These are phyloP conservation scores for Salix suchowensis DNA, from an alignment of 345 rosid genomes.

Conservation along the genomic window DNA sequence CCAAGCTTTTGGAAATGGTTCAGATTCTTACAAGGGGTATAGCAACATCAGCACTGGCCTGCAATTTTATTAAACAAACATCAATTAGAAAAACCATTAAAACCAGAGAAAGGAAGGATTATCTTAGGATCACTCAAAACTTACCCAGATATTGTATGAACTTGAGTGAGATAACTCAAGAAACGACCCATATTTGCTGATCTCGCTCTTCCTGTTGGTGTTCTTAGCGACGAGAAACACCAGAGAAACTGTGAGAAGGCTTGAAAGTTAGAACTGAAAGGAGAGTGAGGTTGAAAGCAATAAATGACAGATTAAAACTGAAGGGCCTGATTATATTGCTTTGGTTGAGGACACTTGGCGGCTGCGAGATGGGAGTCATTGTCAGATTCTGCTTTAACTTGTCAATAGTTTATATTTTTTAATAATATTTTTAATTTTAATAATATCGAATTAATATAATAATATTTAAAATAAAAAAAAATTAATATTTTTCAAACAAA, in stretches of 20 bases:
- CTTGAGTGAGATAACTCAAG: slow-evolving; percentile 44
- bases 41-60: slow-evolving; percentile 76
- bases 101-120: not conserved
- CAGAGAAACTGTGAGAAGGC: not conserved
- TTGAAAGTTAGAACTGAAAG: not conserved
- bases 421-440: no score
- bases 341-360: slow-evolving; percentile 29
- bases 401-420: no score
- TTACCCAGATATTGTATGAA: slow-evolving; percentile 64
- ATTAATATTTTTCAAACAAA: no score
- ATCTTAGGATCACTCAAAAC: not conserved
- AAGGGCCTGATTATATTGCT: no score
- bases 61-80: not conserved
- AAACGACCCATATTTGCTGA: slow-evolving; percentile 37
- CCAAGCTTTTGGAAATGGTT: not conserved
- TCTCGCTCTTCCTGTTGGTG: not conserved
- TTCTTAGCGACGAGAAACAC: not conserved
- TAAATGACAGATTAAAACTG: not conserved
- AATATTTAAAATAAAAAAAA: no score
- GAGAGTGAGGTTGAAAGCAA: not conserved
- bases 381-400: no score
- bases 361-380: slow-evolving; percentile 2
- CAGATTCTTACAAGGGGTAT: slow-evolving; percentile 61
- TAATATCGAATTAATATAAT: no score
- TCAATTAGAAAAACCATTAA: not conserved